Base-by-base conservation (phyloP, 352 stramenopile genomes). In the Saprolegnia diclina region DNA sequence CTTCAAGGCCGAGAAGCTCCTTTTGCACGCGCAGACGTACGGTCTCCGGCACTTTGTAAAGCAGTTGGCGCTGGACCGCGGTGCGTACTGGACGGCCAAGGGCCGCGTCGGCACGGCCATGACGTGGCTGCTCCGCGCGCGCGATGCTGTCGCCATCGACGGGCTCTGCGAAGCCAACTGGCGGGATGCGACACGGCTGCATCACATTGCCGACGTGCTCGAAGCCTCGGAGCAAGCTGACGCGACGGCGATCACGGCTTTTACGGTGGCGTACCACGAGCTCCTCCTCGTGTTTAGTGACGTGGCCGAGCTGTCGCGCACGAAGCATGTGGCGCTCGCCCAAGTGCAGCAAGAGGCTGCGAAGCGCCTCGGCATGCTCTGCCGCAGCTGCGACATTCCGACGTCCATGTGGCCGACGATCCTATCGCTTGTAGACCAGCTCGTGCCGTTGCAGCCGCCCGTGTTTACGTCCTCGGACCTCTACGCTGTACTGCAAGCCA, bases 151-250 rank as follows among this genome's bases (percentile, higher is more conserved):
- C 32, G 77, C 85, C 9, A 72, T 86, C 18, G 79, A 92, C 74
- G 65, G 38, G 19, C 65, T 92, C 6, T 82, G 81, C 42, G 82
- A 89, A 70, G 64, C 74, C 9, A 73, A 90, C 72, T 91, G 18
- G 65, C 75, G 14, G 80, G 83, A 19, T 89, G 82, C 46, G 72
- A 77, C 10, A 50, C 45, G 13, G 74, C 74, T 93, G 37, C 74
- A 91, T 32, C 80, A 89, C 67, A 79, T 83, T 1, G 78, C 88
- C 40, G 83, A 91, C 55, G 90, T 90, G 69, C 72, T 91, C 52
- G 81, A 88, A 29, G 32, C 72, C 16, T 64, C 29, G n/a, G 74
- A 80, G 24, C 50, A 71, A 18, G 42, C 63, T 9, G 74, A 85
- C 14, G 69, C 88, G 40, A 73, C 80, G 18, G 74, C 73, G 37